These are phyloP conservation scores for Eucalyptus cladocalyx DNA, from an alignment of 345 rosid genomes.

Conservation along the genomic window DNA sequence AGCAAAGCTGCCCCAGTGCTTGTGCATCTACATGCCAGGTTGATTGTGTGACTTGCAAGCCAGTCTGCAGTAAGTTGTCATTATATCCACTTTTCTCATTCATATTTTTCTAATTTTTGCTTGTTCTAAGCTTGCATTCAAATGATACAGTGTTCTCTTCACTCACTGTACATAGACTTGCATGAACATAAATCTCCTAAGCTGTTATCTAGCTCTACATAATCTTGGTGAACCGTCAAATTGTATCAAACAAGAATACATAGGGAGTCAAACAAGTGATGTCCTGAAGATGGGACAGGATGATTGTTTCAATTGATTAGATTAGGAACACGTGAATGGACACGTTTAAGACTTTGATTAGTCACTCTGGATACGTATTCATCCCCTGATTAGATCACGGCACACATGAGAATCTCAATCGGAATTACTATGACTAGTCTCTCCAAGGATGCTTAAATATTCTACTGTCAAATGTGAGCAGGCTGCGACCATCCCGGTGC, in stretches of 20 bases:
- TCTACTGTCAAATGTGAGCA: not conserved
- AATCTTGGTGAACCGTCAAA: not conserved
- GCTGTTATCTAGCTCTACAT: not conserved
- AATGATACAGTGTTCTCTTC: not conserved
- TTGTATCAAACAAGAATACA: not conserved
- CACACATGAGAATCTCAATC: not conserved
- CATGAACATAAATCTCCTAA: not conserved
- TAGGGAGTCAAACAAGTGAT: not conserved
- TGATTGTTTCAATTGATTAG: not conserved
- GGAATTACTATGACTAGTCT: not conserved
- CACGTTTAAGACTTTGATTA: not conserved
- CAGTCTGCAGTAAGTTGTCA: slow-evolving; percentile 34
- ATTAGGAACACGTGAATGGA: not conserved
- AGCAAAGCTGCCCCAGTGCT: slow-evolving; percentile 24
- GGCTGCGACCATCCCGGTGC: slow-evolving; percentile 51
- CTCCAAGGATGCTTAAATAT: not conserved
- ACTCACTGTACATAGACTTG: not conserved
- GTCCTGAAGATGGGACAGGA: not conserved
- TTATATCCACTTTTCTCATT: not conserved
- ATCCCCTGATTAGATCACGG: not conserved
- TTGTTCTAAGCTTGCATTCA: not conserved
- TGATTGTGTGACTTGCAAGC: slow-evolving; percentile 53
- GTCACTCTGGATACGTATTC: not conserved
- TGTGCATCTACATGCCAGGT: slow-evolving; percentile 45
- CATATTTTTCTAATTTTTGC: not conserved